Conservation (phyloP, 2,329 filamentous ascomycete species). For the Aspergillus neotritici region DNA sequence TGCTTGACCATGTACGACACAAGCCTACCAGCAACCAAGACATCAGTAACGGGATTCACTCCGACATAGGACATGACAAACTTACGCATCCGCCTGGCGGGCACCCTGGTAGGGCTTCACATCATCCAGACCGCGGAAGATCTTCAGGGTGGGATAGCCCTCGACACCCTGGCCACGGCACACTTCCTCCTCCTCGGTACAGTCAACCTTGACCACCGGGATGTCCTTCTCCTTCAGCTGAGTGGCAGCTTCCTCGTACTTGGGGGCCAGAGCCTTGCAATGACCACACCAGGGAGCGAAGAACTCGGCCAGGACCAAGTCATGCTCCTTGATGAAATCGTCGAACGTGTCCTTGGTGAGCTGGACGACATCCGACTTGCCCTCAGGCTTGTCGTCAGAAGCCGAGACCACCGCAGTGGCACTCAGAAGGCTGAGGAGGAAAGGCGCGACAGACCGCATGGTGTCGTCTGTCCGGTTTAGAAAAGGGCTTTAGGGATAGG, state of each 20-base stretch:
- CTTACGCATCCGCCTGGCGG: slow-evolving; percentile 71
- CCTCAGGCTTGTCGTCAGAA: slow-evolving; percentile 24
- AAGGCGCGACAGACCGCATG: slow-evolving; percentile 38
- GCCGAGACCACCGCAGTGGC: slow-evolving; percentile 33
- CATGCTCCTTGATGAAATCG: slow-evolving; percentile 76
- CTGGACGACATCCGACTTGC: slow-evolving; percentile 69
- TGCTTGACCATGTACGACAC: slow-evolving; percentile 97
- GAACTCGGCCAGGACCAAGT: slow-evolving; percentile 93
- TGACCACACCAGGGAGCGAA: slow-evolving; percentile 96
- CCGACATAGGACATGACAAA: slow-evolving; percentile 7
- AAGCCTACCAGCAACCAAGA: slow-evolving; percentile 41
- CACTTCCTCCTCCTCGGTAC: slow-evolving; percentile 87
- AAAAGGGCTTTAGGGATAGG: slow-evolving; percentile 4
- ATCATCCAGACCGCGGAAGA: slow-evolving; percentile 88
- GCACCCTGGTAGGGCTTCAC: slow-evolving; percentile 78
- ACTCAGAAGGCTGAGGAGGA: slow-evolving; percentile 36
- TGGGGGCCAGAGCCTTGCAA: slow-evolving; percentile 85
- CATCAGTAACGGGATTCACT: slow-evolving; percentile 17
- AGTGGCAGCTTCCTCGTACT: slow-evolving; percentile 47
- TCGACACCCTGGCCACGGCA: slow-evolving; percentile 88
- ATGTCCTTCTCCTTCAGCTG: slow-evolving; percentile 47
- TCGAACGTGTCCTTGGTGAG: slow-evolving; percentile 84
- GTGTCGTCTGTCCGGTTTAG: slow-evolving; percentile 8
- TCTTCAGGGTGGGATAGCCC: slow-evolving; percentile 97
- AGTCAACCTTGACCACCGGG: slow-evolving; percentile 58